These are phyloP conservation scores for Schizochytrium sp. DNA, from an alignment of 108 stramenopile species.

Conservation along the genomic window DNA sequence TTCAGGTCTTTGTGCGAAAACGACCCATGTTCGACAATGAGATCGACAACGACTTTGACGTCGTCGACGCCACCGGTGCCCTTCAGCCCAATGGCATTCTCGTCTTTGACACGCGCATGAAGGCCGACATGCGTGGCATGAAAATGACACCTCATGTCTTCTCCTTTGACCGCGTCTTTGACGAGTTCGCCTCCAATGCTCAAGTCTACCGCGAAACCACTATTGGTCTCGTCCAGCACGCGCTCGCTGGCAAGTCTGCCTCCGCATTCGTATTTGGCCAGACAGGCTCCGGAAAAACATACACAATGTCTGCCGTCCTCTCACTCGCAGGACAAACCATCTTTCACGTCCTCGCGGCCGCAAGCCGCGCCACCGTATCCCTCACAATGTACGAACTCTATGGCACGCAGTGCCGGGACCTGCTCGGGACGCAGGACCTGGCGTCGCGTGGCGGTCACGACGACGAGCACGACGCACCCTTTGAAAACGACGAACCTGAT, in stretches of 20 bases:
- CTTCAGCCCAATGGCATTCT: conserved; percentile 21
- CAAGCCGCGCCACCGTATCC: background rate
- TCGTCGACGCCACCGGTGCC: conserved; percentile 34
- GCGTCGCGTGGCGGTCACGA: background rate
- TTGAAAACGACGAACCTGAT: background rate
- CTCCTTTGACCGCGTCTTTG: conserved; percentile 48
- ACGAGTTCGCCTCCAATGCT: conserved; percentile 47
- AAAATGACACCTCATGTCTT: conserved; percentile 37
- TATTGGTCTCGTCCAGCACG: conserved; percentile 42
- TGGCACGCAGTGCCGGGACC: conserved; percentile 46
- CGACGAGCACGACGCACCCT: background rate
- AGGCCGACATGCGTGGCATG: conserved; percentile 57
- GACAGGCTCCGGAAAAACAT: conserved; percentile 51
- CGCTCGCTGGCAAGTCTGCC: conserved; percentile 30
- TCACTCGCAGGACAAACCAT: conserved; percentile 29
- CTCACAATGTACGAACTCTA: conserved; percentile 50
- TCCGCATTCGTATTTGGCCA: conserved; percentile 60
- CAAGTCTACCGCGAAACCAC: conserved; percentile 43
- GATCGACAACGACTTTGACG: conserved; percentile 44
- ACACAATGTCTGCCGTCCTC: conserved; percentile 50
- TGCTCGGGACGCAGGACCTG: conserved; percentile 27
- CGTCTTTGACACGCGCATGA: conserved; percentile 52
- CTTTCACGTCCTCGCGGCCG: conserved; percentile 23
- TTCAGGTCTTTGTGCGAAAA: conserved; percentile 50
- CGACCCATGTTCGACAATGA: conserved; percentile 58